Percentiles rank a stretch among this genome's conserved stretches.
Evolutionary conservation across 1,284 basidiomycete genomes (phyloP).

Genomic region (Takashimella koratensis): DNA sequence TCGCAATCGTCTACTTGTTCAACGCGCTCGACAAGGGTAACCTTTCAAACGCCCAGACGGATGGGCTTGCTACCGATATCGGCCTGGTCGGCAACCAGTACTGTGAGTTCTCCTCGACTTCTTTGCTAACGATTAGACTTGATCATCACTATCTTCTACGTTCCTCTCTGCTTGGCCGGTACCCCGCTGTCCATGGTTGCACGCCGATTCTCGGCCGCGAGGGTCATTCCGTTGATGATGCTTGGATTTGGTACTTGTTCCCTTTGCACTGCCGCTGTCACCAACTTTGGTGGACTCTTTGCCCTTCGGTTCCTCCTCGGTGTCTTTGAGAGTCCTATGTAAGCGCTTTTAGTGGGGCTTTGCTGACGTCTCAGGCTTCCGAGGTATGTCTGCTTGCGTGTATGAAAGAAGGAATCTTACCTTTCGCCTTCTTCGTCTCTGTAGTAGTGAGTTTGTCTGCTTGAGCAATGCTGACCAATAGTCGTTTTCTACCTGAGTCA

Average conservation of each 20-base stretch:
- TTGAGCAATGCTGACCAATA: background rate
- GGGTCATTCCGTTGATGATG: constrained; percentile 16
- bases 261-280: constrained; percentile 12
- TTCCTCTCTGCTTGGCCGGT: constrained; percentile 46
- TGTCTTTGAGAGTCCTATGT: constrained; percentile 17
- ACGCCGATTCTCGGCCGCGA: constrained; percentile 14
- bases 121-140: constrained; percentile 1
- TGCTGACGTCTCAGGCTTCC: constrained; percentile 3
- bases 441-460: background rate
- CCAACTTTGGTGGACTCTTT: constrained; percentile 15
- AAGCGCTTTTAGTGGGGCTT: background rate
- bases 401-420: background rate
- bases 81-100: background rate
- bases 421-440: background rate
- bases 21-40: constrained; percentile 45
- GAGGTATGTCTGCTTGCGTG: background rate
- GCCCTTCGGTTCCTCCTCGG: constrained; percentile 13
- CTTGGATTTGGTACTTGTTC: constrained; percentile 17
- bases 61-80: background rate
- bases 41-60: constrained; percentile 33
- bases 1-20: constrained; percentile 17
- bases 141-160: constrained; percentile 18
- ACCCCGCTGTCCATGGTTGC: constrained; percentile 52
- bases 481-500: constrained; percentile 54
- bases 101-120: background rate